Conservation (phyloP, 139 green algal genomes). For the Micractinium sp. region DNA sequence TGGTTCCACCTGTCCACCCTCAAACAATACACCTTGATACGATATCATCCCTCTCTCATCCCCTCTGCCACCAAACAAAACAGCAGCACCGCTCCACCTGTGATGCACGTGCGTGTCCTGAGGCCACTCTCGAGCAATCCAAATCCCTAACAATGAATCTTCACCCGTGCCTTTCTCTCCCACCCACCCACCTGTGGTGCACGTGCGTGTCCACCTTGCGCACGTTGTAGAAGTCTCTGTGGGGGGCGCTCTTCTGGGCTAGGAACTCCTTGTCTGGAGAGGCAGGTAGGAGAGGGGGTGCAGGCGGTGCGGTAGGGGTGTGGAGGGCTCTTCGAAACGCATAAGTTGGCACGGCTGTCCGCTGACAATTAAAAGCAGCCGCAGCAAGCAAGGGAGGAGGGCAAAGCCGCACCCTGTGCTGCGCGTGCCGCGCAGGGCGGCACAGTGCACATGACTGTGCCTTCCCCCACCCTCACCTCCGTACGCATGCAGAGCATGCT, state of each 20-base stretch:
- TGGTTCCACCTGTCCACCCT: too few relatives aligned
- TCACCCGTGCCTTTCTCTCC: too few relatives aligned
- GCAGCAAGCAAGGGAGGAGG: background rate
- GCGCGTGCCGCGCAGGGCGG: too few relatives aligned
- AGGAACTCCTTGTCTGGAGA: conserved; percentile 94
- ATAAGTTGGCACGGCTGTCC: too few relatives aligned
- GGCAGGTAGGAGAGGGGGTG: background rate
- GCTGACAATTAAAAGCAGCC: background rate
- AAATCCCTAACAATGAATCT: too few relatives aligned
- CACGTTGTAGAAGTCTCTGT: conserved; percentile 99
- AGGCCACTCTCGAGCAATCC: too few relatives aligned
- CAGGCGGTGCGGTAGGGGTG: background rate
- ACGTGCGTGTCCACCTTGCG: conserved; percentile 99
- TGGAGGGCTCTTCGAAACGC: background rate
- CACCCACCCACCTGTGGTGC: conserved; percentile 96
- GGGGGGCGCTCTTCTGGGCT: conserved; percentile 95
- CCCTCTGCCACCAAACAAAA: background rate
- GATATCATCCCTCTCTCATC: background rate
- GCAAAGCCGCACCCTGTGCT: background rate
- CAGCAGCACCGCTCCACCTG: conserved; percentile 45
- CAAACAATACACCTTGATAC: background rate
- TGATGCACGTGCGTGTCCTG: conserved; percentile 99
- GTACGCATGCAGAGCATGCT: too few relatives aligned
- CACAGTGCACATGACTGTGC: too few relatives aligned
- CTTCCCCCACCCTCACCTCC: too few relatives aligned